Percentiles rank a stretch among this genome's conserved stretches.
Conservation (phyloP, 1,284 basidiomycete genomes). For the Mycosarcoma mackinlayi region DNA sequence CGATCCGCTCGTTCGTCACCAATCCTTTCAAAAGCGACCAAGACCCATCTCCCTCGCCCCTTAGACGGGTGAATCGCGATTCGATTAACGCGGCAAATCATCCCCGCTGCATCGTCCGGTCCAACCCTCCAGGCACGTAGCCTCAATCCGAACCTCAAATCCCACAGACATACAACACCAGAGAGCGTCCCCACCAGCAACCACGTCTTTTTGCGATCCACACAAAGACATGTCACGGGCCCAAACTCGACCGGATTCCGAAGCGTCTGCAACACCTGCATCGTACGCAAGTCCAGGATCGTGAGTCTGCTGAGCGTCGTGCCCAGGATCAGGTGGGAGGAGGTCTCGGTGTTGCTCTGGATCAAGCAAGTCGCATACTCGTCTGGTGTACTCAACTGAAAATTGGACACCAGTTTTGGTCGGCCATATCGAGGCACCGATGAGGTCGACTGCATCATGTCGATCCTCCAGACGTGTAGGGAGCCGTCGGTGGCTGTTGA, state of each 20-base stretch:
- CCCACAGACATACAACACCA: slow-evolving; percentile 89
- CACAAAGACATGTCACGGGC: slow-evolving; percentile 83
- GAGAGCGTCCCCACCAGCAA: slow-evolving; percentile 84
- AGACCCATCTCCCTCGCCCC: slow-evolving; percentile 81
- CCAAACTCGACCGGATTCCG: slow-evolving; percentile 87
- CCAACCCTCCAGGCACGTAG: slow-evolving; percentile 85
- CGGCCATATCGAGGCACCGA: slow-evolving; percentile 69
- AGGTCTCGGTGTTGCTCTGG: slow-evolving; percentile 41
- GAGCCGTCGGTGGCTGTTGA: slow-evolving; percentile 69
- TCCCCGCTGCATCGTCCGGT: not conserved
- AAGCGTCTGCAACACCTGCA: slow-evolving; percentile 80
- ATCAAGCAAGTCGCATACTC: slow-evolving; percentile 67
- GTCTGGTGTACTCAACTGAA: slow-evolving; percentile 62
- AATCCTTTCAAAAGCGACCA: slow-evolving; percentile 77
- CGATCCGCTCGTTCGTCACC: slow-evolving; percentile 2
- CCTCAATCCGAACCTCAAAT: slow-evolving; percentile 89
- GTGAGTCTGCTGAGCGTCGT: slow-evolving; percentile 83
- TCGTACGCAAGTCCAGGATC: slow-evolving; percentile 85
- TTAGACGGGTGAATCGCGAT: slow-evolving; percentile 84
- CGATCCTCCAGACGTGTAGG: slow-evolving; percentile 69
- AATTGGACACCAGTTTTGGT: slow-evolving; percentile 67
- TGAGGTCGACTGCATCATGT: slow-evolving; percentile 58
- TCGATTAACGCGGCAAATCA: slow-evolving; percentile 74
- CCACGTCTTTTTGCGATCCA: slow-evolving; percentile 82
- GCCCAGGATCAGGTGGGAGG: slow-evolving; percentile 76